Conservation (phyloP, 768 basidiomycete genomes). For the Termitomyces sp. region DNA sequence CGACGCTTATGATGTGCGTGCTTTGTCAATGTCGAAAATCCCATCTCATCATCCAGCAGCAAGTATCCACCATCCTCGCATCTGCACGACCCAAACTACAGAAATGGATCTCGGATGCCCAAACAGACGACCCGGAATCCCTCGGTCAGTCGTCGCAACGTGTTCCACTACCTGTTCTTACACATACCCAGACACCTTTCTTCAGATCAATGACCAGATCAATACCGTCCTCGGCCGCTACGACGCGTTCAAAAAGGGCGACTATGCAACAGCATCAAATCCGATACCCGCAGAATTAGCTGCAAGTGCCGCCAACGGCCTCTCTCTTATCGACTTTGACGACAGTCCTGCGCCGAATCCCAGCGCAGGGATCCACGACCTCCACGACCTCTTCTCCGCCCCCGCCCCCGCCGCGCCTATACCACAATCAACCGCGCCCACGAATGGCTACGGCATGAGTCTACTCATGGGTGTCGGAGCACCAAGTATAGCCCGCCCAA, state of each 20-base stretch:
- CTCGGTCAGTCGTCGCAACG: conserved; percentile 52
- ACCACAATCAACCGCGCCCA: conserved; percentile 11
- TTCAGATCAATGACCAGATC: conserved; percentile 97
- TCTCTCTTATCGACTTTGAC: conserved; percentile 77
- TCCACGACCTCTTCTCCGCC: conserved; percentile 55
- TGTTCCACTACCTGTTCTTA: neutral
- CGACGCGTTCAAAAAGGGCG: conserved; percentile 90
- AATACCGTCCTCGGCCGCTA: conserved; percentile 88
- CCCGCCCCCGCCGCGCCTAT: conserved; percentile 19
- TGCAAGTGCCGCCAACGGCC: conserved; percentile 22
- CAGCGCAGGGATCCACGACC: conserved; percentile 39
- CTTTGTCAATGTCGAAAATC: neutral
- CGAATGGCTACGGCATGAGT: conserved; percentile 9
- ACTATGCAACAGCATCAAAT: conserved; percentile 64
- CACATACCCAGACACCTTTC: conserved; percentile 67
- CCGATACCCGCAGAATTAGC: conserved; percentile 62
- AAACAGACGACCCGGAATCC: conserved; percentile 83
- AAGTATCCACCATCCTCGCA: conserved; percentile 81
- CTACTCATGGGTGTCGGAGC: conserved; percentile 14
- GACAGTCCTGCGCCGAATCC: conserved; percentile 31
- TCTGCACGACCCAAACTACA: conserved; percentile 91
- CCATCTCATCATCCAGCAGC: conserved; percentile 36
- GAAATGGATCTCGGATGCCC: conserved; percentile 96
- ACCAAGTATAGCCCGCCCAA: conserved; percentile 12
- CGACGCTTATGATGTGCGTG: conserved; percentile 85